Percentiles rank a stretch among this genome's conserved stretches.
phyloP scores from a whole-genome alignment of 2,329 filamentous ascomycete species.

The Aspergillus caelatus region DNA sequence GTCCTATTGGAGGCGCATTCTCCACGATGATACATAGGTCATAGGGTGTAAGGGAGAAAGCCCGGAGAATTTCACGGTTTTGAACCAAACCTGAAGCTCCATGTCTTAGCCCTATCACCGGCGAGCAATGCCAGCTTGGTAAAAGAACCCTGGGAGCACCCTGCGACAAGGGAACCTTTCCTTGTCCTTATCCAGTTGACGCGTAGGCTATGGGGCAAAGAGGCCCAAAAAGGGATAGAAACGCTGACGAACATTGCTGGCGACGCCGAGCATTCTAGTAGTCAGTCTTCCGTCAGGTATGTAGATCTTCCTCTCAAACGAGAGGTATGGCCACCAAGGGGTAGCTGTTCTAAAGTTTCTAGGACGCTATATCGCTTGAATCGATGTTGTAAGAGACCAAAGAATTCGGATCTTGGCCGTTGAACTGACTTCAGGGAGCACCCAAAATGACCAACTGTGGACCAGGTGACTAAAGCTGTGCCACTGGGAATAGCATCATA shows the following conservation, averaged over 20 bases:
- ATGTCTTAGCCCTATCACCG: not conserved
- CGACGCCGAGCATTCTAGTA: not conserved
- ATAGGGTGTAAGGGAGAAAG: not conserved
- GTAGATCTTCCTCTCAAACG: conserved; percentile 1
- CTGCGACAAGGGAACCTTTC: not conserved
- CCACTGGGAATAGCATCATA: conserved; percentile 3
- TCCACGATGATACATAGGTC: not conserved
- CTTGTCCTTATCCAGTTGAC: not conserved
- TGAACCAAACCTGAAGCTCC: not conserved
- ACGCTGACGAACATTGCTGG: conserved; percentile 5
- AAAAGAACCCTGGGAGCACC: not conserved
- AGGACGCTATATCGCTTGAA: not conserved
- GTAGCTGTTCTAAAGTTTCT: not conserved
- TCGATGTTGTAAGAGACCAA: not conserved
- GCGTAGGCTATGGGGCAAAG: not conserved
- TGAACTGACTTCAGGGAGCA: not conserved
- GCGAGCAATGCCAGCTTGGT: not conserved
- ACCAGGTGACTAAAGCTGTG: not conserved
- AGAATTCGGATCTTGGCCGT: not conserved
- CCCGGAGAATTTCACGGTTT: not conserved
- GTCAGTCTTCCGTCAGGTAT: conserved; percentile 6
- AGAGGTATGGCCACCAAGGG: conserved; percentile 3
- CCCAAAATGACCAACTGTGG: not conserved
- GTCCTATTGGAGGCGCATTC: not conserved
- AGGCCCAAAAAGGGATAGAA: not conserved